Conservation (phyloP, 2,329 filamentous ascomycete genomes). For the Hypoxylon sp. region DNA sequence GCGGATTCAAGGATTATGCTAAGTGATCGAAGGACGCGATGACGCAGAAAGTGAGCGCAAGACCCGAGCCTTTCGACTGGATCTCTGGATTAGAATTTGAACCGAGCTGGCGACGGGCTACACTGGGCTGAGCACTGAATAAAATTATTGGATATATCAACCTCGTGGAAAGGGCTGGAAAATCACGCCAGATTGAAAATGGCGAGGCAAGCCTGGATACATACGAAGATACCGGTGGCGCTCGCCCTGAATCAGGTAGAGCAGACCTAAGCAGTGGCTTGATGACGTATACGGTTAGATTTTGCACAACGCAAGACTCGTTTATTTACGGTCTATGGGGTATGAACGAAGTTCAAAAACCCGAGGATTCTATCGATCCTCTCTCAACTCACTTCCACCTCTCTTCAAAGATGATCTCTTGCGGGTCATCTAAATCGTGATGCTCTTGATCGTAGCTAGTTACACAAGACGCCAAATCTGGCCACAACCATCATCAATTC, state of each 20-base stretch:
- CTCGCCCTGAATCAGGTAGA: not conserved
- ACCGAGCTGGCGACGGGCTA: slow-evolving; percentile 1
- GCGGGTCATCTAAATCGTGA: slow-evolving; percentile 27
- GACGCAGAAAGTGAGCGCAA: slow-evolving; percentile 47
- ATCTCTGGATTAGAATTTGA: not conserved
- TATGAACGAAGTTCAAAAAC: slow-evolving; percentile 36
- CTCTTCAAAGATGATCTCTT: slow-evolving; percentile 24
- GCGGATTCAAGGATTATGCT: slow-evolving; percentile 61
- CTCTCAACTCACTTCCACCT: slow-evolving; percentile 17
- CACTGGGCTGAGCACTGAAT: not conserved
- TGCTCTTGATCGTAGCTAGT: slow-evolving; percentile 35
- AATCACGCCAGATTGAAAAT: not conserved
- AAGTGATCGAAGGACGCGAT: slow-evolving; percentile 59
- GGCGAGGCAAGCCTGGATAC: not conserved
- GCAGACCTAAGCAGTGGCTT: not conserved
- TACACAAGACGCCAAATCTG: slow-evolving; percentile 46
- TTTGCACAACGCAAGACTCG: slow-evolving; percentile 32
- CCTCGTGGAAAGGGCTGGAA: not conserved
- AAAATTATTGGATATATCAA: not conserved
- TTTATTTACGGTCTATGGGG: slow-evolving; percentile 42
- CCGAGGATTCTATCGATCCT: slow-evolving; percentile 22
- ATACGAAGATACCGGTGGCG: not conserved
- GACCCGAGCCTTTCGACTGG: slow-evolving; percentile 40
- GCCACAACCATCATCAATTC: slow-evolving; percentile 35
- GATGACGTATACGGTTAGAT: not conserved